Percentiles rank a stretch among this genome's conserved stretches.
Conservation (phyloP, 2,329 filamentous ascomycete genomes). For the Calonectria leucothoes region DNA sequence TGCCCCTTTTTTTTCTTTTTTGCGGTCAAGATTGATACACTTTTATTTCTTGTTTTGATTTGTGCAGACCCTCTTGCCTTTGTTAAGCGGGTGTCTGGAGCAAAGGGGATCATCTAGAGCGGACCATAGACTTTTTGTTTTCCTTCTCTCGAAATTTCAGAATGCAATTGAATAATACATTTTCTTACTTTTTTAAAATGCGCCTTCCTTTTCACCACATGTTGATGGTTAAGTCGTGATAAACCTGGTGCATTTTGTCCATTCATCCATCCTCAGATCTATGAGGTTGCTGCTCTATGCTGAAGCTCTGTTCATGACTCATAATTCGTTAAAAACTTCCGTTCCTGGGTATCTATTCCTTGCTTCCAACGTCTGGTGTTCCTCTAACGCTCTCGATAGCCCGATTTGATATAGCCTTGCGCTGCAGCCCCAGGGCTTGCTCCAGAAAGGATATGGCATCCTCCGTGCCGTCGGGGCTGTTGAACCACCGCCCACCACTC, state of each 20-base stretch:
- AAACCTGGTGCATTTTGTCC: background rate
- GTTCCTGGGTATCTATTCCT: background rate
- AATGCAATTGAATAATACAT: background rate
- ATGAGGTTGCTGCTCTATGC: background rate
- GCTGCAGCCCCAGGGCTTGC: background rate
- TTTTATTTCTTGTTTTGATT: background rate
- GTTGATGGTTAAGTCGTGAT: too few species aligned
- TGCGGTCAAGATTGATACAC: too few species aligned
- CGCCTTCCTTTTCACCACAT: background rate
- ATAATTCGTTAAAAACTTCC: background rate
- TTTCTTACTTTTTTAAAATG: background rate
- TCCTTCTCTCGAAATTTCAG: background rate
- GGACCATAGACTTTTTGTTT: background rate
- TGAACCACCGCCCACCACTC: slow-evolving; percentile 57
- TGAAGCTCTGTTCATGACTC: background rate
- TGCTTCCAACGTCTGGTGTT: too few species aligned
- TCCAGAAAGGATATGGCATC: slow-evolving; percentile 52
- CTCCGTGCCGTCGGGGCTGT: slow-evolving; percentile 56
- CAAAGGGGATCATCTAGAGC: background rate
- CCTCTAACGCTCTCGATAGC: background rate
- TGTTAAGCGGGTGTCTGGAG: background rate
- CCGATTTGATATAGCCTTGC: background rate
- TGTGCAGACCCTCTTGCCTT: background rate
- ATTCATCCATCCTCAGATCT: background rate
- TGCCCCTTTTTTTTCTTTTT: background rate